These are phyloP conservation scores for Immersiella caudata DNA, from an alignment of 495 filamentous ascomycete genomes.

Conservation along the genomic window DNA sequence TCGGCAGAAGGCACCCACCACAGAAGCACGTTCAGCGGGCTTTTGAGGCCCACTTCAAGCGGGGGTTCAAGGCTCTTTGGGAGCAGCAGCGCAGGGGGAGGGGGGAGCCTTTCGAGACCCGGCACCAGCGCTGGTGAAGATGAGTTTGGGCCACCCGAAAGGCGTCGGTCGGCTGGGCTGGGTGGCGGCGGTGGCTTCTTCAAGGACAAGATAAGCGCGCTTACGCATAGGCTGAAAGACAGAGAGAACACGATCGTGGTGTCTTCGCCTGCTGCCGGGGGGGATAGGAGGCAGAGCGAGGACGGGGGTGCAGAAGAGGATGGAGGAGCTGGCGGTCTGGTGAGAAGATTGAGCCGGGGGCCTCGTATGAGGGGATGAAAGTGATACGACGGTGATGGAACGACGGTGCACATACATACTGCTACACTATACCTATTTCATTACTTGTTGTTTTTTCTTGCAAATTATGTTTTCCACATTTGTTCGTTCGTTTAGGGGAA, in stretches of 20 bases:
- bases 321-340: conserved; percentile 17
- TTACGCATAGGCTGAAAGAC: conserved; percentile 43
- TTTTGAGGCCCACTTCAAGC: conserved; percentile 37
- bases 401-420: not conserved
- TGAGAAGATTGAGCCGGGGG: conserved; percentile 27
- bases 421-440: conserved; percentile 1
- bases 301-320: conserved; percentile 18
- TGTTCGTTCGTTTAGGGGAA: not conserved
- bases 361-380: conserved; percentile 14
- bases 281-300: conserved; percentile 10
- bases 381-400: conserved; percentile 2
- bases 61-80: conserved; percentile 34
- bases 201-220: conserved; percentile 43
- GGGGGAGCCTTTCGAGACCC: conserved; percentile 10
- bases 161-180: conserved; percentile 30
- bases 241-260: conserved; percentile 30
- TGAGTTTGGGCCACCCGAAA: conserved; percentile 13
- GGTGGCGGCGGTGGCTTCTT: conserved; percentile 38
- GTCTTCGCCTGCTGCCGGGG: not conserved
- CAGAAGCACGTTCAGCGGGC: conserved; percentile 19
- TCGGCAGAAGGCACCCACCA: conserved; percentile 18
- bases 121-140: conserved; percentile 28
- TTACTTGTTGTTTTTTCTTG: conserved; percentile 5
- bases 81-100: conserved; percentile 14
- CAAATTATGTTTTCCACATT: not conserved